Evolutionary conservation across 768 basidiomycete genomes (phyloP), one percentile per base, ranked within the genome.

Genomic region (Rhizopogon sp.): DNA sequence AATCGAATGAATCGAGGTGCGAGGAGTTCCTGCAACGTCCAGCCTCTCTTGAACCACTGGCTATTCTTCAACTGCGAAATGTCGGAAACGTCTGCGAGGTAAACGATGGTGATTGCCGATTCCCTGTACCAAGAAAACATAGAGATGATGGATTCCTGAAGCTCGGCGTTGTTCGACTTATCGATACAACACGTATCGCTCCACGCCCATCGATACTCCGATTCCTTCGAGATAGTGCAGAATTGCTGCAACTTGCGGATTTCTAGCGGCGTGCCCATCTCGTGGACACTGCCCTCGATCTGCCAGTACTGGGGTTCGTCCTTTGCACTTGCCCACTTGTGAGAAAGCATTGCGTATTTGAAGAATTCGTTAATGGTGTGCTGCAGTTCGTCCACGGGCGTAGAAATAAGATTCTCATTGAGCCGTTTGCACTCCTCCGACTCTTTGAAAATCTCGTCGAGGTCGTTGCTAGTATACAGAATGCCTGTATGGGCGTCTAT

Each of bases 201-300:
- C 66, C 66, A 67, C 5, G 63, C 66, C 67, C 67, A 67, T n/a
- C 66, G 66, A 50, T 52, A 67, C 1, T 68, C 66, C 28, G 64
- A 69, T 43, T 61, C 67, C 1, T 66, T 68, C 5, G 61, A 61
- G 6, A 56, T 14, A 25, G 66, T 70, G 40, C 68, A 67, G 31
- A 64, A 69, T 11, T 70, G 61, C 16, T 69, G 68, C 20, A 67
- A 66, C 43, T 69, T 67, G 20, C 14, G 6, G 22, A 55, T 55
- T 35, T 33, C 54, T 4, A 17, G 40, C 6, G 40, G 49, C 13
- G 35, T 28, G 13, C 31, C 16, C 40, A 53, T 55, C 47, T 14
- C 31, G 33, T 66, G 56, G 42, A 68, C 17, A 50, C 59, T 64
- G 37, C 49, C 39, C 20, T 55, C 52, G 17, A 55, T 53, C 22